Base-by-base conservation (phyloP, 257 asterid species). In the Osmanthus fragrans region DNA sequence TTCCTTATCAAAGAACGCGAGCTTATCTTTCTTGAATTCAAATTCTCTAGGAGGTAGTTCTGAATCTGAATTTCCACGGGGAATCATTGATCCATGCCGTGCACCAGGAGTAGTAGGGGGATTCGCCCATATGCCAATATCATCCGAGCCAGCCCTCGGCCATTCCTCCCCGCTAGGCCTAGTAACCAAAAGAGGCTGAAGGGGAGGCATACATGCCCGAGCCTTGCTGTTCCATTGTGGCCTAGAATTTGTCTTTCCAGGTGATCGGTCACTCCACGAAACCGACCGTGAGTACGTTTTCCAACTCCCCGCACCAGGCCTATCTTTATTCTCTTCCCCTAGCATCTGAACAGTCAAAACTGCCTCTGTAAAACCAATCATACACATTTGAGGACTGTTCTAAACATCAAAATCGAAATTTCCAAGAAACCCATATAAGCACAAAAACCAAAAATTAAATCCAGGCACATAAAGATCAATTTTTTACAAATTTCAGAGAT, bases 91-190 rank as follows among this genome's bases (percentile, higher is more conserved):
- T 32, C 92, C 86, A 58, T 86, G 85, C 76, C 85, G 85, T 9
- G 81, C 91, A 70, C 96, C 90, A 7, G 99, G 99, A 76, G 96
- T 91, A 2, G 13, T 39, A 39, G 93, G 86, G 32, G 96, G 96
- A 74, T 80, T 81, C 0, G 85, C 87, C 99, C 99, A 95, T 82
- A 90, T 32, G 49, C 99, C 99, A 81, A 93, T 89, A 86, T 95
- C 99, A 71, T 95, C 99, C 0, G 94, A 91, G 4, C 96, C 98
- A 68, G 97, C 94, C 73, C 80, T 87, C 3, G 99, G 99, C 99
- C 99, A 95, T 60, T 91, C 96, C 65, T 95, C 96, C 15, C 84
- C 70, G 63, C 60, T 86, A 3, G 94, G 93, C 19, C 92, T 89
- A 51, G 70, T 72, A 9, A 95, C 87, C 12, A 96, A 90, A 54